Evolutionary conservation across 441 rosid genomes (phyloP).

Genomic region (Eutrema salsugineum): DNA sequence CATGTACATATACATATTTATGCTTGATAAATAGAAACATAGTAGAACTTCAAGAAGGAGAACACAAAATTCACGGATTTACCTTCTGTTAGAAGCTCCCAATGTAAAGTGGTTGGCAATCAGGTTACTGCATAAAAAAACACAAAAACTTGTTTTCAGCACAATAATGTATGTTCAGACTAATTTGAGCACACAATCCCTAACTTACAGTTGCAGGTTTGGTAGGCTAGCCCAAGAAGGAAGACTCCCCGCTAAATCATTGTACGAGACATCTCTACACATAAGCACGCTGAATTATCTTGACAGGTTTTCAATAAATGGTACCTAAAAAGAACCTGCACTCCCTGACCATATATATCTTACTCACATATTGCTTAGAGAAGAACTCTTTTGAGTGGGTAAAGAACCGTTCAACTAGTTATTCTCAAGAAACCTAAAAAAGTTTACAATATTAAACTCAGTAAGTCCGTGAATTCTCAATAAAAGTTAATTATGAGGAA

Average conservation of each 20-base stretch:
- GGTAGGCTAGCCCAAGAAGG: conserved; percentile 56
- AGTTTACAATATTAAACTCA: neutral
- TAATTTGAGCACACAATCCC: neutral
- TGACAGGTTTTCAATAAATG: neutral
- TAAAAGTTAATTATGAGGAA: neutral
- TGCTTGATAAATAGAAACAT: conserved; percentile 42
- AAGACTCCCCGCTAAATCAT: conserved; percentile 54
- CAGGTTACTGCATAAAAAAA: conserved; percentile 52
- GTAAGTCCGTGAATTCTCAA: neutral
- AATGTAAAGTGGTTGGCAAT: conserved; percentile 62
- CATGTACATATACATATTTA: conserved; percentile 34
- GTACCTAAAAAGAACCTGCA: neutral
- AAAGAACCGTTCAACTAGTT: conserved; percentile 49
- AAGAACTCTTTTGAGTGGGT: conserved; percentile 45
- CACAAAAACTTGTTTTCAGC: neutral
- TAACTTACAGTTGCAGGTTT: conserved; percentile 48
- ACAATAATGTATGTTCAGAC: neutral
- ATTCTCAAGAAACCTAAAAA: conserved; percentile 51
- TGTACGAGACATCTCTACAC: conserved; percentile 75
- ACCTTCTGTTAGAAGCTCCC: conserved; percentile 49
- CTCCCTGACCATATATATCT: conserved; percentile 1
- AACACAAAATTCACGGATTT: conserved; percentile 15
- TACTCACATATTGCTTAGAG: conserved; percentile 58
- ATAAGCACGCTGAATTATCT: neutral
- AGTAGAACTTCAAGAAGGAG: conserved; percentile 16